Evolutionary conservation across 768 basidiomycete species (phyloP), one percentile per base, ranked within the genome.

Genomic region (Xanthoconium purpureum): DNA sequence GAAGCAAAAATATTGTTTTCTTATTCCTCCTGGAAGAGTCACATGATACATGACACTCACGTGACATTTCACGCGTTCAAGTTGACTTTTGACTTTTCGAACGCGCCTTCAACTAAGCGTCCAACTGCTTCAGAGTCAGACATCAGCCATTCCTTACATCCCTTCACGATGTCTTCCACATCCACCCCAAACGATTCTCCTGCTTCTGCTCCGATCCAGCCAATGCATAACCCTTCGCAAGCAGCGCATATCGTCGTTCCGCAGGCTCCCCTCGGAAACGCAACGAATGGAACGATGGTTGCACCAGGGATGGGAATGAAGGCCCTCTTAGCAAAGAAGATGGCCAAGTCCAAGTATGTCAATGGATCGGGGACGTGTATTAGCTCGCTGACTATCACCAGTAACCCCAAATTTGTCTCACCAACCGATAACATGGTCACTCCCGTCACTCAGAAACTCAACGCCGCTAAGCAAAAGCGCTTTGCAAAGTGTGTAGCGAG

Each of bases 401-500:
- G 93, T 71, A 97, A 97, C 71, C 88, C 91, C 20, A 84, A 84
- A 35, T 93, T 84, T 67, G 78, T 95, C 66, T 98, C 96, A 17
- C 96, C 96, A 3, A 97, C 96, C 10, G 96, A 99, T 72, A 91
- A 89, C 69, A 79, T 98, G 73, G 84, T 98, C 80, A 96, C 94
- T 3, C 96, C 96, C 4, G 85, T 85, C 70, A 91, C 94, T 7
- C 89, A 94, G 74, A 98, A 98, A 73, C 81, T 98, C 50, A 88
- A 79, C 48, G 90, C 89, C 17, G 88, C 89, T 4, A 95, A 85
- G 81, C 94, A 96, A 80, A 92, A 93, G 74, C 93, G 92, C 66
- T 98, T 97, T 69, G 77, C 72, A 56, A 97, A 93, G 96, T 96
- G 61, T 37, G 87, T 77, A 33, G 43, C 38, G 4, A 52, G 28